Percentiles rank a stretch among this genome's conserved stretches.
phyloP scores from a whole-genome alignment of 2,329 filamentous ascomycete genomes.

The Fusarium tanahbumbuense region DNA sequence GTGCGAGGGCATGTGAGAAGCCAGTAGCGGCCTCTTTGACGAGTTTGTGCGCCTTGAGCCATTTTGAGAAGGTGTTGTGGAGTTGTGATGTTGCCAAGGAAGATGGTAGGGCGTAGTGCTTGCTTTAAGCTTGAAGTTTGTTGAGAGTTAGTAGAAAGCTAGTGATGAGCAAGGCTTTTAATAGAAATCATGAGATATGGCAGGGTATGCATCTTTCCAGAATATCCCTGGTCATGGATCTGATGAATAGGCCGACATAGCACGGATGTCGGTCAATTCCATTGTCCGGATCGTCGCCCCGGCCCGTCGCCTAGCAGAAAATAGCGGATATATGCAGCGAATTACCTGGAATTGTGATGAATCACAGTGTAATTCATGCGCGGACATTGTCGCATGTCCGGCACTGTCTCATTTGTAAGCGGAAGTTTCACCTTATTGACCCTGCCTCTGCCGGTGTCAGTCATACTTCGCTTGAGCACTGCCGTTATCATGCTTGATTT shows the following conservation, averaged over 20 bases:
- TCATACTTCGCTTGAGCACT: not conserved
- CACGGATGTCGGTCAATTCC: conserved; percentile 25
- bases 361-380: not conserved
- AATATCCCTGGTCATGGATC: not conserved
- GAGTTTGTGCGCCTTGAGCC: conserved; percentile 17
- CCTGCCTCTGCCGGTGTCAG: not conserved
- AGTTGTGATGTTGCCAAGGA: not conserved
- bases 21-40: conserved; percentile 25
- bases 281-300: conserved; percentile 21
- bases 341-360: not conserved
- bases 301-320: conserved; percentile 18
- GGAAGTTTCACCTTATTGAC: not conserved
- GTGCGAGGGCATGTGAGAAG: conserved; percentile 35
- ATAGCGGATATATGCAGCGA: not conserved
- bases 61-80: not conserved
- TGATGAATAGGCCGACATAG: not conserved
- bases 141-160: not conserved
- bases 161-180: not conserved
- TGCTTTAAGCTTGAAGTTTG: not conserved
- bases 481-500: not conserved
- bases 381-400: conserved; percentile 10
- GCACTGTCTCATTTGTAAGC: not conserved
- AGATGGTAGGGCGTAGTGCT: not conserved
- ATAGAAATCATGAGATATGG: too few relatives aligned
- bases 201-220: too few relatives aligned